Percentiles rank a stretch among this genome's conserved stretches.
Conservation (phyloP, 2,329 filamentous ascomycete genomes). For the Rachicladosporium sp. region DNA sequence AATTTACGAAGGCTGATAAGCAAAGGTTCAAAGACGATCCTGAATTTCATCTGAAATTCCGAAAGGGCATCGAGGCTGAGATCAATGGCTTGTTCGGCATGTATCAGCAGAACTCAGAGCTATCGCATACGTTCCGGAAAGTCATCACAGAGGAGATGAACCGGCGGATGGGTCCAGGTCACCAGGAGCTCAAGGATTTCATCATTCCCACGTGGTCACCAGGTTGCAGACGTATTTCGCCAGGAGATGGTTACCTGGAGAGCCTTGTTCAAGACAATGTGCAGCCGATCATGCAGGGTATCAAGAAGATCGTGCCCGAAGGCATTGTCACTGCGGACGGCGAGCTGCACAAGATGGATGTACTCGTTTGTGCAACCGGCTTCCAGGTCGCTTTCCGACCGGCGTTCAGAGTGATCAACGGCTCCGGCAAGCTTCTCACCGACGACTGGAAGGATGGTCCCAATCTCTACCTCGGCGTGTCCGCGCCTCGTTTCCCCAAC, state of each 20-base stretch:
- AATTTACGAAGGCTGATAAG: conserved; percentile 29
- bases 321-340: conserved; percentile 29
- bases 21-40: conserved; percentile 29
- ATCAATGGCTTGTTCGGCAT: conserved; percentile 33
- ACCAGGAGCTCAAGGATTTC: conserved; percentile 26
- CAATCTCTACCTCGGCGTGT: conserved; percentile 29
- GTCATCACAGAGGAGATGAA: conserved; percentile 33
- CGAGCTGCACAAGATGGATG: conserved; percentile 25
- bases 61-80: conserved; percentile 32
- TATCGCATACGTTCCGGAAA: conserved; percentile 28
- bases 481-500: conserved; percentile 14
- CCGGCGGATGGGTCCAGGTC: conserved; percentile 26
- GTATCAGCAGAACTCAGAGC: conserved; percentile 30
- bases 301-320: conserved; percentile 25
- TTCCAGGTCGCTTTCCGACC: conserved; percentile 26
- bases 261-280: conserved; percentile 37
- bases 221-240: conserved; percentile 38
- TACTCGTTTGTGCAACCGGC: conserved; percentile 31
- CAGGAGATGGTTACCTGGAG: conserved; percentile 40
- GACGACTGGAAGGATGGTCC: conserved; percentile 6
- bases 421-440: conserved; percentile 23
- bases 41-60: conserved; percentile 29
- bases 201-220: conserved; percentile 32
- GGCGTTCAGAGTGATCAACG: conserved; percentile 23
- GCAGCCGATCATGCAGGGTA: conserved; percentile 27